A percentile compares a stretch with the other conserved stretches of the same genome.
These are phyloP conservation scores for Sporisorium exsertum DNA, from an alignment of 1,284 basidiomycete species.

Conservation along the genomic window DNA sequence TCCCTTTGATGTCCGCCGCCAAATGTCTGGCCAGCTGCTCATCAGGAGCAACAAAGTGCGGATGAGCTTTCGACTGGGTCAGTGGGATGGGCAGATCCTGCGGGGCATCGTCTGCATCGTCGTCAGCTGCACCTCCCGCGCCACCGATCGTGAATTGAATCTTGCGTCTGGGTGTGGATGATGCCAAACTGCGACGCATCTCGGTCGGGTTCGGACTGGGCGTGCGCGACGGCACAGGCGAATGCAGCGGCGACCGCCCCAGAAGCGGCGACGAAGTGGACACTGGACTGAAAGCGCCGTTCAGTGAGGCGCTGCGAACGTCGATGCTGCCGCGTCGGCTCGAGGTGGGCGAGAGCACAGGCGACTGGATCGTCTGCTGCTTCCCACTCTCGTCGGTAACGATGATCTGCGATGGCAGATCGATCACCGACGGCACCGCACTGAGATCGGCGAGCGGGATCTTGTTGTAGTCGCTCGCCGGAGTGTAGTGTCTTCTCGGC, in stretches of 20 bases:
- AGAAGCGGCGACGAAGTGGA: neutral
- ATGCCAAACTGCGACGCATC: conserved; percentile 10
- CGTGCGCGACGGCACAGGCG: conserved; percentile 34
- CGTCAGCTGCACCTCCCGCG: conserved; percentile 4
- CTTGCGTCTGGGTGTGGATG: conserved; percentile 15
- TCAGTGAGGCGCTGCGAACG: neutral
- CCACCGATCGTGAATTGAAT: conserved; percentile 44
- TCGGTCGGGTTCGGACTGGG: conserved; percentile 36
- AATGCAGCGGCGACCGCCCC: conserved; percentile 18
- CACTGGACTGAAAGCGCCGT: conserved; percentile 7
- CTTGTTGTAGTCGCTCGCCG: conserved; percentile 54
- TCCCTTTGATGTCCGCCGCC: conserved; percentile 23
- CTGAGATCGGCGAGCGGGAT: conserved; percentile 47
- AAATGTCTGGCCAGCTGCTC: conserved; percentile 25
- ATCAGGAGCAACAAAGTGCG: conserved; percentile 34
- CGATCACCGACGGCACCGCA: conserved; percentile 47
- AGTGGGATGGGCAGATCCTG: conserved; percentile 36
- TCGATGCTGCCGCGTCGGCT: conserved; percentile 19
- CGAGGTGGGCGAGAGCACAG: conserved; percentile 9
- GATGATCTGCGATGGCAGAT: conserved; percentile 48
- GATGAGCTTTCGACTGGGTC: conserved; percentile 34
- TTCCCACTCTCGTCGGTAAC: conserved; percentile 42
- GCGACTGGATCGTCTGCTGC: conserved; percentile 33
- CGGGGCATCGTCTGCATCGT: conserved; percentile 8
- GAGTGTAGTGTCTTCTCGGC: conserved; percentile 59